Percentiles rank a stretch among this genome's conserved stretches.
phyloP scores from a whole-genome alignment of 2,329 filamentous ascomycete species.

The Sarocladiaceae sp. region DNA sequence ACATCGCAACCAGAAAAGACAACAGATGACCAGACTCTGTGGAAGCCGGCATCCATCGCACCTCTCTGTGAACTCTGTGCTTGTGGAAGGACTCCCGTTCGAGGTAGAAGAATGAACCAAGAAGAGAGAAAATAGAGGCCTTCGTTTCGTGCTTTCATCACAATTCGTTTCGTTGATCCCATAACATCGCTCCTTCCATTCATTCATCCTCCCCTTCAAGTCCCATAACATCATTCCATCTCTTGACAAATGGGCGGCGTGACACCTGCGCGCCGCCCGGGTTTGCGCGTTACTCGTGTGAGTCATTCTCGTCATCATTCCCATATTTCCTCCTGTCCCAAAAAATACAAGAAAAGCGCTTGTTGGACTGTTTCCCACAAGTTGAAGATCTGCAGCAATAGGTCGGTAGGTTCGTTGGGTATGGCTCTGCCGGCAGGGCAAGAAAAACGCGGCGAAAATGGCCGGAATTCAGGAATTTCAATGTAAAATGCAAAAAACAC shows the following conservation, averaged over 20 bases:
- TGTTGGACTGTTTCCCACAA: constrained; percentile 1
- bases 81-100: no score
- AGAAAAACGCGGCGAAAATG: neutral
- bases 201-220: neutral
- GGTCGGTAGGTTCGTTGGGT: neutral
- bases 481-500: constrained; percentile 14
- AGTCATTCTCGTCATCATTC: neutral
- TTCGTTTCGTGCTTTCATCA: constrained; percentile 6
- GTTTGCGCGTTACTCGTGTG: neutral
- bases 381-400: constrained; percentile 4
- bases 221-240: neutral
- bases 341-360: constrained; percentile 8
- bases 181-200: constrained; percentile 1
- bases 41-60: neutral
- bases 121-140: neutral
- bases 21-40: neutral
- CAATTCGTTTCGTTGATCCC: constrained; percentile 5
- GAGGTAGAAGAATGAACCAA: neutral
- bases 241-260: neutral
- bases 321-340: neutral
- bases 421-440: constrained; percentile 9
- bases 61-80: no score
- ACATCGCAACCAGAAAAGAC: neutral
- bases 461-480: constrained; percentile 3
- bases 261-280: neutral